These are phyloP conservation scores for Aureobasidium sp. DNA, from an alignment of 2,329 filamentous ascomycete genomes.

Conservation along the genomic window DNA sequence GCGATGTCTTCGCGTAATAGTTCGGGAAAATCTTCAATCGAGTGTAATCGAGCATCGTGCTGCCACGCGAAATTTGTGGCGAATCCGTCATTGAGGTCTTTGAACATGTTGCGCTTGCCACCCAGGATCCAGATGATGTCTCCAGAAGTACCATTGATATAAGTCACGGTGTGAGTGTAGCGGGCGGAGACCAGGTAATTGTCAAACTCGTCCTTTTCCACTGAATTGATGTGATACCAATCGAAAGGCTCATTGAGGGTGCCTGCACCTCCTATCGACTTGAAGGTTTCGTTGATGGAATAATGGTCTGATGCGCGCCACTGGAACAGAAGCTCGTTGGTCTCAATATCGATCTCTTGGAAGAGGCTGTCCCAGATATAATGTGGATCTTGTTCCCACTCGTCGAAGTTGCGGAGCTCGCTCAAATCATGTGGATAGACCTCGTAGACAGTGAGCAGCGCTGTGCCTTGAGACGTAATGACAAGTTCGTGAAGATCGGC, in stretches of 20 bases:
- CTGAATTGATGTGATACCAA: conserved; percentile 48
- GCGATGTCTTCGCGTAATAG: conserved; percentile 10
- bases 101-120: conserved; percentile 22
- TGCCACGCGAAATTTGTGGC: conserved; percentile 37
- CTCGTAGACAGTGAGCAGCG: conserved; percentile 34
- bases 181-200: conserved; percentile 48
- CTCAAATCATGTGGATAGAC: conserved; percentile 15
- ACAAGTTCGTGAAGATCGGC: conserved; percentile 36
- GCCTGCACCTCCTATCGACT: conserved; percentile 23
- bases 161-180: conserved; percentile 39
- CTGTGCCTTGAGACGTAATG: conserved; percentile 32
- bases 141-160: conserved; percentile 40
- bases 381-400: conserved; percentile 21
- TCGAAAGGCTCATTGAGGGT: conserved; percentile 40
- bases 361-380: conserved; percentile 24
- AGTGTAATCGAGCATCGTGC: conserved; percentile 38
- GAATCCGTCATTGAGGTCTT: conserved; percentile 18
- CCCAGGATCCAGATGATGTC: conserved; percentile 44
- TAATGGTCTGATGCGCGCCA: conserved; percentile 49
- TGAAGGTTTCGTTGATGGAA: conserved; percentile 32
- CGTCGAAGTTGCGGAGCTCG: conserved; percentile 19
- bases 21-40: conserved; percentile 37
- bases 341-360: conserved; percentile 38
- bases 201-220: conserved; percentile 42
- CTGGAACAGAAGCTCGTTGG: conserved; percentile 46